Evolutionary conservation across 108 stramenopile genomes (phyloP), one percentile per base, ranked within the genome.

Genomic region (Aurantiochytrium sp.): DNA sequence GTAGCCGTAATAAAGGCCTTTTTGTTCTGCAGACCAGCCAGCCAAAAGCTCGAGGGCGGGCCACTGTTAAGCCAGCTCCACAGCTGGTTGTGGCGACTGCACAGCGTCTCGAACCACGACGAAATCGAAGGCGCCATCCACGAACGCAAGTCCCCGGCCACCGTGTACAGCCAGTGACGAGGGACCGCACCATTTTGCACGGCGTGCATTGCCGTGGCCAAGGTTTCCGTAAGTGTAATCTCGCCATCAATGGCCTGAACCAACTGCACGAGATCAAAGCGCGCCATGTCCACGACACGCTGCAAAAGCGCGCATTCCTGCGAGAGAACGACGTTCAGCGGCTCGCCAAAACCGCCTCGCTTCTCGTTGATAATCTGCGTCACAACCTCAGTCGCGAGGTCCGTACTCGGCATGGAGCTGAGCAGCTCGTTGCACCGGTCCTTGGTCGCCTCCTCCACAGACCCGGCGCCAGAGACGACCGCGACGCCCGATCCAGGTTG

Each of bases 21-120:
- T 21, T 96, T 96, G 87, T 97, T 97, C 90, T 96, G 97, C 91
- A 97, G 96, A 5, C 96, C 96, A 5, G 96, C 95, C 35, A 97
- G 87, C 96, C 96, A 97, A 91, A 93, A 97, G 60, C 92, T 94
- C 44, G 96, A 95, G 43, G 94, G 90, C 42, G 91, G 91, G 5
- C 96, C 95, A 29, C 87, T 93, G 88, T 92, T 92, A 25, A 97
- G 92, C 97, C 97, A 97, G 18, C 64, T 88, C 5, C 96, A 89
- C 60, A 95, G 93, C 94, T 97, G 97, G 60, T 94, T 91, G 89
- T 97, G 95, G 87, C 97, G 94, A 21, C 87, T 88, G 12, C 95
- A 88, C 5, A 97, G 89, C 8, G 96, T 95, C 60, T 95, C 92
- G 89, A 97, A 96, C 97, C 97, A 97, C 14, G 94, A 92, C 10